Evolutionary conservation across 2,329 filamentous ascomycete genomes (phyloP), one percentile per base, ranked within the genome.

Genomic region (Penicillium brevicompactum): DNA sequence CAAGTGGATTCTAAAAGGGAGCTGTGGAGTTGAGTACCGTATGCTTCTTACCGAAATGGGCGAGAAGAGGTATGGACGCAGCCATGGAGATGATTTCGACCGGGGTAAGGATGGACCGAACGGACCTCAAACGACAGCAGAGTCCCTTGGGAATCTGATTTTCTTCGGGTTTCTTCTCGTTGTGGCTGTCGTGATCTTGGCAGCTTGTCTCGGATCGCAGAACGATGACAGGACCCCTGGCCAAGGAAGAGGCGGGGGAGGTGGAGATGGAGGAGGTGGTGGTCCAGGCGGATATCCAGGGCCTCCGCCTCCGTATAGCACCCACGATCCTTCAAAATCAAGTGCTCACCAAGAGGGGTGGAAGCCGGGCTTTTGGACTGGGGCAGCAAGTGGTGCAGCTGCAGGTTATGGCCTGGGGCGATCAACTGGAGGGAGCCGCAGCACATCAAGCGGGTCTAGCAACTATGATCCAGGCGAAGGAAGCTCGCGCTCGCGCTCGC

Each of bases 11-110:
- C 77, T 97, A 51, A 92, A 90, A 67, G 94, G 94, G 21, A 94
- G 90, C 72, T 97, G 93, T 74, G 94, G 89, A 13, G 92, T 96
- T 22, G 91, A 96, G 75, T 97, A 97, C 74, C 82, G 88, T 13
- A 75, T 97, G 6, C 73, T 89, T 0, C 78, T 97, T 49, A 97
- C 92, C 1, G 85, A 88, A 10, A 79, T 82, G 58, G 94, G 94
- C 3, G 86, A 92, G 75, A 75, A 82, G 64, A 84, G 81, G 63
- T 92, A 88, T 70, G 90, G 88, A 1, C 70, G 82, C 37, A 67
- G 84, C 71, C 42, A 76, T 67, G 43, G 70, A 67, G 24, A 74
- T 65, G n/a, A 40, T 4, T 16, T 21, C 10, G 22, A 61, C 32
- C 63, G 70, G 65, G 54, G 64, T 62, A 50, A 64, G 43, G 10